Conservation (phyloP, 2,329 filamentous ascomycete species). For the Fusarium newnesense region DNA sequence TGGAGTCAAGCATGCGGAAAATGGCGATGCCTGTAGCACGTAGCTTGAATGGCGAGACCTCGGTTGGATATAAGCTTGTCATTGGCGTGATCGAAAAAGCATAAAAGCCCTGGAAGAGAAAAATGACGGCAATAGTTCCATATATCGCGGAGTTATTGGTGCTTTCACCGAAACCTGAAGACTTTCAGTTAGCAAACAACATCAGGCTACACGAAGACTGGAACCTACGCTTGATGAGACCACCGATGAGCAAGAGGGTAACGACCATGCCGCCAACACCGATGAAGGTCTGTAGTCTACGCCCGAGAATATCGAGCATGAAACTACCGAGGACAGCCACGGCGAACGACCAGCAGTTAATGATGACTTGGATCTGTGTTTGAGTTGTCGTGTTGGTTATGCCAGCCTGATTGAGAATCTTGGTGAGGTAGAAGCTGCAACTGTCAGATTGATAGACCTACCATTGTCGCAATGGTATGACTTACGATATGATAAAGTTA, state of each 20-base stretch:
- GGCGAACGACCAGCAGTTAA: neutral
- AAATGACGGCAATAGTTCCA: neutral
- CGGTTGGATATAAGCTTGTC: neutral
- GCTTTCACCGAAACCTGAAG: neutral
- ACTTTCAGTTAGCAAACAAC: neutral
- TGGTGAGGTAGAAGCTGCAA: neutral
- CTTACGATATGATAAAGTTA: neutral
- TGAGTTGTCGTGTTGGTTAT: neutral
- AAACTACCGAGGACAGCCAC: neutral
- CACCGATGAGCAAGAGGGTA: neutral
- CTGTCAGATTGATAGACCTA: accelerated
- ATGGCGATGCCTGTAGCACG: constrained; percentile 1
- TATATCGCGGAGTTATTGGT: neutral
- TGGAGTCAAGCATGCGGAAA: constrained; percentile 1
- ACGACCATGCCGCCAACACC: neutral
- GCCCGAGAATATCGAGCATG: neutral
- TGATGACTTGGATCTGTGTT: neutral
- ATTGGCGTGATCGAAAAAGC: neutral
- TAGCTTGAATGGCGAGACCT: neutral
- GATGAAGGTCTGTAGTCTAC: neutral
- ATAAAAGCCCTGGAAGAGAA: neutral
- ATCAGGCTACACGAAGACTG: accelerated
- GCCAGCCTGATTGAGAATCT: neutral
- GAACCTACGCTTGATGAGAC: neutral
- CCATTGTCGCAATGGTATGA: accelerated